phyloP scores from a whole-genome alignment of 306 rosid species.

The Malus sieversii region DNA sequence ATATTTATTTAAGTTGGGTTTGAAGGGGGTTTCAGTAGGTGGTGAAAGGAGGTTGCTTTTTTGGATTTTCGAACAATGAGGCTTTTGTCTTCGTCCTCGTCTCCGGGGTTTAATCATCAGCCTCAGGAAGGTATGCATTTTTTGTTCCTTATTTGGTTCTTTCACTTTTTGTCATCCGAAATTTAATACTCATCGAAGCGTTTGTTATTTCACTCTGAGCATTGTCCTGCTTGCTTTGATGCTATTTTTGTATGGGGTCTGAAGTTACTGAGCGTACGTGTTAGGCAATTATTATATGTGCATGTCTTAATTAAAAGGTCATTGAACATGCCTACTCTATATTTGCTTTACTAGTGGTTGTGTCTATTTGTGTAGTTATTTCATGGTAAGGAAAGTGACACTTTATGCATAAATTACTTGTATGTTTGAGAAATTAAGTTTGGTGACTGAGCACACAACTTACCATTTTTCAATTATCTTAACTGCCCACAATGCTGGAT shows the following conservation, averaged over 20 bases:
- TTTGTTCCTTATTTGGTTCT: background rate
- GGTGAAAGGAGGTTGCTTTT: constrained; percentile 8
- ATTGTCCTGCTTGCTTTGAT: background rate
- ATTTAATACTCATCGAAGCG: background rate
- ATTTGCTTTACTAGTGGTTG: background rate
- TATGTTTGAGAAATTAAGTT: constrained; percentile 1
- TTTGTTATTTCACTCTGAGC: background rate
- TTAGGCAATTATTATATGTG: background rate
- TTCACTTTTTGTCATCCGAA: background rate
- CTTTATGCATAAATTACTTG: background rate
- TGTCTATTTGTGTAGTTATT: background rate
- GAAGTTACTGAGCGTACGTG: background rate
- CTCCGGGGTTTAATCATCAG: constrained; percentile 44
- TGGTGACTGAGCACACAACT: background rate
- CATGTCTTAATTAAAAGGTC: background rate
- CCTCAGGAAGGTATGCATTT: constrained; percentile 40
- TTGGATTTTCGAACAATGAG: constrained; percentile 30
- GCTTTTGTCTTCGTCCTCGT: constrained; percentile 36
- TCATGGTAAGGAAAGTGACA: background rate
- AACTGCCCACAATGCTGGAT: background rate
- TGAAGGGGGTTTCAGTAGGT: constrained; percentile 18
- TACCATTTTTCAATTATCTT: background rate
- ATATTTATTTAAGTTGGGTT: constrained; percentile 15
- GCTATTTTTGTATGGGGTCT: background rate
- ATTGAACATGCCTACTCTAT: background rate